Evolutionary conservation across 1,284 basidiomycete genomes (phyloP).

Genomic region (Dichomitus squalens): DNA sequence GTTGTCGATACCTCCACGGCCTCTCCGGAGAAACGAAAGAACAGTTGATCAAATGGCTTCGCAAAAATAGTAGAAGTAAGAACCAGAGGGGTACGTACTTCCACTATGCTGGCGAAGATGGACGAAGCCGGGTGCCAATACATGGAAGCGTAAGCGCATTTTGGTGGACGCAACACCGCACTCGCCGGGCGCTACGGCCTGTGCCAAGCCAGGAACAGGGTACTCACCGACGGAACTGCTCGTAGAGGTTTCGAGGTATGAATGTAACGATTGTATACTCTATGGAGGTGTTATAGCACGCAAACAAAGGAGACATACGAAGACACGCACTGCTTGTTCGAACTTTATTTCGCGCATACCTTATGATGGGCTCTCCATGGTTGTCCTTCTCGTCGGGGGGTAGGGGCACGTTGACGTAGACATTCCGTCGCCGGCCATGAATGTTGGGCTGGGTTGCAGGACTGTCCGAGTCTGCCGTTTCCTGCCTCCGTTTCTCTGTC

Average conservation of each 20-base stretch:
- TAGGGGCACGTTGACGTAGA: conserved; percentile 80
- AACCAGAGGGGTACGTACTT: not conserved
- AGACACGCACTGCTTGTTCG: conserved; percentile 81
- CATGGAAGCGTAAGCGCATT: not conserved
- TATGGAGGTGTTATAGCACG: conserved; percentile 32
- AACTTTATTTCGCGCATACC: conserved; percentile 93
- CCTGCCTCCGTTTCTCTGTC: conserved; percentile 50
- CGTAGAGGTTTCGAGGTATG: conserved; percentile 90
- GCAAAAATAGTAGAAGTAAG: not conserved
- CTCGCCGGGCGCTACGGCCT: not conserved
- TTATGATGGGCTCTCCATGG: conserved; percentile 75
- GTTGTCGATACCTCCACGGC: not conserved
- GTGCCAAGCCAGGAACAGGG: not conserved
- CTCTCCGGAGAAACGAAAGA: not conserved
- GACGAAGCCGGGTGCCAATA: not conserved
- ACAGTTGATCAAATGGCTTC: not conserved
- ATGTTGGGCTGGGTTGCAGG: conserved; percentile 35
- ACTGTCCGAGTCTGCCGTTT: conserved; percentile 31
- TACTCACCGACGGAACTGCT: conserved; percentile 83
- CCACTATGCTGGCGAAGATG: not conserved
- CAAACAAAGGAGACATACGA: not conserved
- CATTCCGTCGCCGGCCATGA: conserved; percentile 64
- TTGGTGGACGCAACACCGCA: not conserved
- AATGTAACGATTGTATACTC: conserved; percentile 94
- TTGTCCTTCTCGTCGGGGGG: conserved; percentile 66